These are phyloP conservation scores for Sphagnum fallax DNA, from an alignment of 228 moss, liverwort and hornwort genomes.

Conservation along the genomic window DNA sequence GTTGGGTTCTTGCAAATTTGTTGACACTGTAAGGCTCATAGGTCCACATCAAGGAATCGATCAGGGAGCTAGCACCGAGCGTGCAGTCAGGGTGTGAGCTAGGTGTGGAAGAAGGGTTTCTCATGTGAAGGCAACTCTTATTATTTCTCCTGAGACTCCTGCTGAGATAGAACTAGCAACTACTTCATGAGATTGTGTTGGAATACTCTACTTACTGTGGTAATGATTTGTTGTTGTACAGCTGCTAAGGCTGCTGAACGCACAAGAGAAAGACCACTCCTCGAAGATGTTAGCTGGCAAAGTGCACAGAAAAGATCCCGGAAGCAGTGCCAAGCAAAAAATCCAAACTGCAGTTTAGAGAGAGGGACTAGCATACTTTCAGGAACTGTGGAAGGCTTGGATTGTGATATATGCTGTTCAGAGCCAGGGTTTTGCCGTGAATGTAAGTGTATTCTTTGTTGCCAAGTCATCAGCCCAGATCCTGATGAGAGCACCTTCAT, in stretches of 20 bases:
- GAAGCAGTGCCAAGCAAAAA: conserved; percentile 53
- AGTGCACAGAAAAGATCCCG: conserved; percentile 26
- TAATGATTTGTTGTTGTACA: not conserved
- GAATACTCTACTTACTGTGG: too few relatives aligned
- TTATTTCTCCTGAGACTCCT: too few relatives aligned
- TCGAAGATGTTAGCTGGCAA: not conserved
- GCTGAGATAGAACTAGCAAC: too few relatives aligned
- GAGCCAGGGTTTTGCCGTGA: conserved; percentile 71
- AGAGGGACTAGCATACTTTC: conserved; percentile 25
- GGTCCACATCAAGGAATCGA: too few relatives aligned
- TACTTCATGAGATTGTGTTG: too few relatives aligned
- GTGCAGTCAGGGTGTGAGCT: not conserved
- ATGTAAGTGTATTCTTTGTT: conserved; percentile 77
- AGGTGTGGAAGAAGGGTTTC: not conserved
- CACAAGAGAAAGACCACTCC: conserved; percentile 47
- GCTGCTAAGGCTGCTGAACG: conserved; percentile 13
- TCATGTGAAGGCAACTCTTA: too few relatives aligned
- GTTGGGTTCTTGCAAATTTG: too few relatives aligned
- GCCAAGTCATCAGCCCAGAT: conserved; percentile 37
- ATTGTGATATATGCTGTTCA: conserved; percentile 67
- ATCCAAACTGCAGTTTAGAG: conserved; percentile 42
- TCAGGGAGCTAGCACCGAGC: not conserved
- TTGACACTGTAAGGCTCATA: too few relatives aligned
- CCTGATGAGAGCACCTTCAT: conserved; percentile 34
- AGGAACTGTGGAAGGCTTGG: conserved; percentile 17